Evolutionary conservation across 129 eudicot species (phyloP).

Genomic region (Pseudognaphalium luteoalbum): DNA sequence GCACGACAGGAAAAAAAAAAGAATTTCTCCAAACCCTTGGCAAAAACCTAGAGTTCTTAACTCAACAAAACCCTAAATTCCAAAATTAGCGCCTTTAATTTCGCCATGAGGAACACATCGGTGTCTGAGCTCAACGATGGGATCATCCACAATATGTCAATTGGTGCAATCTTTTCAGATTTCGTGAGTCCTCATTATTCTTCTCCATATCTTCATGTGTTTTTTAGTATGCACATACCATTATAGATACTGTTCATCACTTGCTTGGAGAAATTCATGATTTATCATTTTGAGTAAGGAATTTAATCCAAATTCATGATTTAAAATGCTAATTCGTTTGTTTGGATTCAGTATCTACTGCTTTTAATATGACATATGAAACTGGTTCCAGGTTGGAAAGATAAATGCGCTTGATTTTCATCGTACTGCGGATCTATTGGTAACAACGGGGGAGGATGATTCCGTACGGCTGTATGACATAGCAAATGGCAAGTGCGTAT

Average conservation of each 20-base stretch:
- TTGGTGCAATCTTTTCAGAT: slow-evolving; percentile 85
- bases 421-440: slow-evolving; percentile 77
- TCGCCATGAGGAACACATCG: slow-evolving; percentile 39
- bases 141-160: slow-evolving; percentile 61
- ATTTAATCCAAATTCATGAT: slow-evolving; percentile 10
- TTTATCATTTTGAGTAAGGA: not conserved
- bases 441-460: slow-evolving; percentile 90
- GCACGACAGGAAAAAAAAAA: not conserved
- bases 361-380: slow-evolving; percentile 20
- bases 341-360: slow-evolving; percentile 12
- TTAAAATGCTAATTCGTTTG: not conserved
- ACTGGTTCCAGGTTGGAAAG: slow-evolving; percentile 66
- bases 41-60: slow-evolving; percentile 21
- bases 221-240: not conserved
- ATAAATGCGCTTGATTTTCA: slow-evolving; percentile 87
- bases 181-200: slow-evolving; percentile 48
- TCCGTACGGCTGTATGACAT: slow-evolving; percentile 82
- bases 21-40: slow-evolving; percentile 13
- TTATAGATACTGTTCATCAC: too few species aligned
- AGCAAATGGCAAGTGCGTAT: slow-evolving; percentile 80
- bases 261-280: not conserved
- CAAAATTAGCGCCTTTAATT: slow-evolving; percentile 1
- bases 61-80: not conserved
- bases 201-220: not conserved
- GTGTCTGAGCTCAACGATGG: slow-evolving; percentile 72